A percentile compares a stretch with the other conserved stretches of the same genome.
These are phyloP conservation scores for Clonostachys chloroleuca DNA, from an alignment of 2,329 filamentous ascomycete species.

Conservation along the genomic window DNA sequence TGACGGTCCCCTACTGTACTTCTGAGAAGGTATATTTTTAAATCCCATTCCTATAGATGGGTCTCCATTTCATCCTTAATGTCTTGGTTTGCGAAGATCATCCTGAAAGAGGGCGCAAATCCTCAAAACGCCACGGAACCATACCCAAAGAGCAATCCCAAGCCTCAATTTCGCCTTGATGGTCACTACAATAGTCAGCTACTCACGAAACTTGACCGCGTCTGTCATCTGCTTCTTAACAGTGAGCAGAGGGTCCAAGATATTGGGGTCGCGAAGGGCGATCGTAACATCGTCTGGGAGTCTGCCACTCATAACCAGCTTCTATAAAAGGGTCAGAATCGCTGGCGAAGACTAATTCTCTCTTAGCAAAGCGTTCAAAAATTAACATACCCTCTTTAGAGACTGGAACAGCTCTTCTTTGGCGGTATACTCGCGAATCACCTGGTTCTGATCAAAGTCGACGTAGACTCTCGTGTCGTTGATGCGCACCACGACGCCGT, in stretches of 20 bases:
- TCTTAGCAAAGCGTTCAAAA: not conserved
- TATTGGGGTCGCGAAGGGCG: slow-evolving; percentile 75
- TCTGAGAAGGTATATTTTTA: too few species aligned
- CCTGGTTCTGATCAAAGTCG: slow-evolving; percentile 74
- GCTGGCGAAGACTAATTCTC: not conserved
- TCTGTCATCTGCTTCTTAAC: slow-evolving; percentile 68
- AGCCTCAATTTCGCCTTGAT: too few species aligned
- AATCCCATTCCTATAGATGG: too few species aligned
- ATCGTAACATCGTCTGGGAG: slow-evolving; percentile 70
- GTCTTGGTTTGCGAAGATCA: too few species aligned
- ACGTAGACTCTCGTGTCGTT: slow-evolving; percentile 89
- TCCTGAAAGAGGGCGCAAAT: too few species aligned
- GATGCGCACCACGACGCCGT: slow-evolving; percentile 83
- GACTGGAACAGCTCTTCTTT: slow-evolving; percentile 77
- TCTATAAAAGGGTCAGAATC: slow-evolving; percentile 23
- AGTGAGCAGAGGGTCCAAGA: slow-evolving; percentile 64
- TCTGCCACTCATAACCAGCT: slow-evolving; percentile 41
- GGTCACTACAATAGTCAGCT: not conserved
- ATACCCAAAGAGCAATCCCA: too few species aligned
- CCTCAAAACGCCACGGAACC: too few species aligned
- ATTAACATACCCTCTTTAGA: slow-evolving; percentile 60
- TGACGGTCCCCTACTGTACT: too few species aligned
- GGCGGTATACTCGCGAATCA: slow-evolving; percentile 87
- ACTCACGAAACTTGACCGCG: slow-evolving; percentile 12
- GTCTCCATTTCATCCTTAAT: too few species aligned